Conservation (phyloP, 768 basidiomycete genomes). For the Saitozyma sp. region DNA sequence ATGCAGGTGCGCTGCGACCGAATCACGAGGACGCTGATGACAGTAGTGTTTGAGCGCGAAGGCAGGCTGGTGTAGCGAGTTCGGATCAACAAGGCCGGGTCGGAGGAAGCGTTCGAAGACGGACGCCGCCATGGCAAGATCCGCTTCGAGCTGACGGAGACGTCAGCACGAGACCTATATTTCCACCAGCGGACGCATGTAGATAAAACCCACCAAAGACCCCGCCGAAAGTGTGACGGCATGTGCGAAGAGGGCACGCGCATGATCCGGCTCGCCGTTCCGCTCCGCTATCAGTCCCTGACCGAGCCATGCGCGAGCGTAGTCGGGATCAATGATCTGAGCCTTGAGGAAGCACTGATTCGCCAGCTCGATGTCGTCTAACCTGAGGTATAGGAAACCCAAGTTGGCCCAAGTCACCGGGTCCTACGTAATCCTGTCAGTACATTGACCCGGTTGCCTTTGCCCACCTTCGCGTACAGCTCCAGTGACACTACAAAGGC, state of each 20-base stretch:
- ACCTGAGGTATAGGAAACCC: slow-evolving; percentile 78
- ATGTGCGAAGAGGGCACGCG: slow-evolving; percentile 60
- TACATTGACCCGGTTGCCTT: background rate
- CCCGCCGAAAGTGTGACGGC: slow-evolving; percentile 51
- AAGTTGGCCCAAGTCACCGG: slow-evolving; percentile 79
- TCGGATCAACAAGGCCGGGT: slow-evolving; percentile 35
- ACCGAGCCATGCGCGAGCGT: slow-evolving; percentile 83
- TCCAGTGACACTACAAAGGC: slow-evolving; percentile 87
- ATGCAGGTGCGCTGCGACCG: slow-evolving; percentile 76
- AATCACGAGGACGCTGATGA: slow-evolving; percentile 66
- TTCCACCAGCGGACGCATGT: background rate
- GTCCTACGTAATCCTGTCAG: slow-evolving; percentile 56
- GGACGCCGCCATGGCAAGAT: slow-evolving; percentile 70
- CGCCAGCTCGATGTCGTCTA: slow-evolving; percentile 77
- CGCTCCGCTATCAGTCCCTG: slow-evolving; percentile 57
- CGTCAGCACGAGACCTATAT: background rate
- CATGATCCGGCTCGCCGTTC: slow-evolving; percentile 59
- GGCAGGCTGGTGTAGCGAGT: slow-evolving; percentile 71
- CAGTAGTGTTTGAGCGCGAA: slow-evolving; percentile 77
- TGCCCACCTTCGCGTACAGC: slow-evolving; percentile 72
- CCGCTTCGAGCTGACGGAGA: slow-evolving; percentile 67
- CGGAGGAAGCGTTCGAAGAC: slow-evolving; percentile 57
- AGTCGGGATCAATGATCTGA: slow-evolving; percentile 89
- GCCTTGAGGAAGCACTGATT: slow-evolving; percentile 82
- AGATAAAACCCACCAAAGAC: slow-evolving; percentile 40